Conservation (phyloP, 192 early-diverging fungal genomes). For the Coemansia sp. region DNA sequence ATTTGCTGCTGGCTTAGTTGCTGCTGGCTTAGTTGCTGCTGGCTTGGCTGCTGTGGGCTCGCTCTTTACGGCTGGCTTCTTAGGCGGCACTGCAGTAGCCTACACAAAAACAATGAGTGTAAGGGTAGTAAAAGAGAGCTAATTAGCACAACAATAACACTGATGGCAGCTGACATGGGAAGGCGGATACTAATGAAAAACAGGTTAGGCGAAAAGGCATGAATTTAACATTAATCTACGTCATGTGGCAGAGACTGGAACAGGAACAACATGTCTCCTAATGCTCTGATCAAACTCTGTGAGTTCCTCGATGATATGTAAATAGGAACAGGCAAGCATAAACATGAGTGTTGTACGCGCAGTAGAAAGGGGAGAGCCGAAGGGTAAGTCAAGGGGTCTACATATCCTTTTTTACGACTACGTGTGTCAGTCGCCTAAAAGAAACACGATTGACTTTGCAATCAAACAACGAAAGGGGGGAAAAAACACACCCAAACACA, state of each 20-base stretch:
- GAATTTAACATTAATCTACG: conserved; percentile 2
- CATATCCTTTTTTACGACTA: background rate
- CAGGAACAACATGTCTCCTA: background rate
- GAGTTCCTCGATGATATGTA: background rate
- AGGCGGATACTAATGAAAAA: conserved; percentile 1
- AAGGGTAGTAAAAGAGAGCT: background rate
- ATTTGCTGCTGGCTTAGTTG: background rate
- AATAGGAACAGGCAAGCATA: background rate
- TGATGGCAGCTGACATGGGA: background rate
- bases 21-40: background rate
- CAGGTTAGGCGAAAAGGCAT: background rate
- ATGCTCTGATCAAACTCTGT: background rate
- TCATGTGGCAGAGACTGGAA: background rate
- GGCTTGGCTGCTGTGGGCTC: conserved; percentile 3
- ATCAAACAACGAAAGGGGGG: background rate
- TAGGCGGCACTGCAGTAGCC: conserved; percentile 4
- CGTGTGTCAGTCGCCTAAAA: background rate
- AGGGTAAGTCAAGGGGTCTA: background rate
- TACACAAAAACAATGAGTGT: conserved; percentile 2
- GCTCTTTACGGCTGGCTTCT: conserved; percentile 22
- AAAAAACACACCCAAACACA: background rate
- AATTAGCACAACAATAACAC: conserved; percentile 7
- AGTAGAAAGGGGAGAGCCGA: background rate
- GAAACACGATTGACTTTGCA: background rate
- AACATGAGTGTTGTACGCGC: background rate